Percentiles rank a stretch among this genome's conserved stretches.
phyloP scores from a whole-genome alignment of 441 rosid genomes.

The Daphne laureola region DNA sequence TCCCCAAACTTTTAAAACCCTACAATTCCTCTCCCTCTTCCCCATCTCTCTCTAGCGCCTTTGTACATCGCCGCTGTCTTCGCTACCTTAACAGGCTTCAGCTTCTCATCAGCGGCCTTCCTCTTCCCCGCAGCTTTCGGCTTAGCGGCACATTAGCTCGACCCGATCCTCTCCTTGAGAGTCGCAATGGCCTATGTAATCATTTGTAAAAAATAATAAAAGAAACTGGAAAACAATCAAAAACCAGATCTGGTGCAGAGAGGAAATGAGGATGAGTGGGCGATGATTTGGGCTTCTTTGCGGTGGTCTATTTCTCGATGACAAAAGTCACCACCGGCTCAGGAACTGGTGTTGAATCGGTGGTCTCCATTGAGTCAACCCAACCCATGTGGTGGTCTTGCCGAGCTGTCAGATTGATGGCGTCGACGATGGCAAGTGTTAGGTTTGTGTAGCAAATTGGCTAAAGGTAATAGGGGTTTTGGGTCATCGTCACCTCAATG shows the following conservation, averaged over 20 bases:
- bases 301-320: constrained; percentile 37
- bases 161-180: constrained; percentile 78
- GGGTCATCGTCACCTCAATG: too few relatives aligned
- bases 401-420: too few relatives aligned
- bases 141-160: constrained; percentile 61
- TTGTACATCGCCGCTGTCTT: constrained; percentile 55
- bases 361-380: constrained; percentile 27
- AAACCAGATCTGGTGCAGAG: constrained; percentile 35
- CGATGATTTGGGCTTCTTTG: constrained; percentile 36
- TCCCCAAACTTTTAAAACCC: too few relatives aligned
- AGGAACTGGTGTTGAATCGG: constrained; percentile 12
- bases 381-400: too few relatives aligned
- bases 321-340: constrained; percentile 26
- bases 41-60: too few relatives aligned
- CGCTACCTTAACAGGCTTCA: constrained; percentile 51
- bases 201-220: constrained; percentile 46
- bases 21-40: too few relatives aligned
- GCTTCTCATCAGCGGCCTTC: constrained; percentile 35
- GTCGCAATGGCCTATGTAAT: constrained; percentile 64
- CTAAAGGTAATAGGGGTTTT: too few relatives aligned
- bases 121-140: constrained; percentile 26
- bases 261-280: constrained; percentile 69
- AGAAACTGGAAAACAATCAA: not conserved
- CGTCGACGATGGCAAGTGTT: too few relatives aligned
- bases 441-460: too few relatives aligned